A percentile compares a stretch with the other conserved stretches of the same genome.
phyloP scores from a whole-genome alignment of 345 rosid species.

The Excoecaria agallocha region DNA sequence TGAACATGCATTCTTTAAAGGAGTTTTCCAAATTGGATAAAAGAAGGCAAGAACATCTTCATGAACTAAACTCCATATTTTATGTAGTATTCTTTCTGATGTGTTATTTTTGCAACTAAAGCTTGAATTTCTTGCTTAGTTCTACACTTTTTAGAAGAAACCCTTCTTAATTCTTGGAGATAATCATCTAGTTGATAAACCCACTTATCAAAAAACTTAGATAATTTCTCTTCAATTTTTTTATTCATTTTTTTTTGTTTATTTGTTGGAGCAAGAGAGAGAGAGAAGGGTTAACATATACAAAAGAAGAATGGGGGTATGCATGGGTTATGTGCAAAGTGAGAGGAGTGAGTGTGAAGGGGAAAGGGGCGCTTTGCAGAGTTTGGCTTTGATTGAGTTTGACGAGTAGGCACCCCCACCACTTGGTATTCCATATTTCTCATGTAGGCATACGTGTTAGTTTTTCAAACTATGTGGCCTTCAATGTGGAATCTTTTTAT shows the following conservation, averaged over 20 bases:
- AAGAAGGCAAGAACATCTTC: constrained; percentile 68
- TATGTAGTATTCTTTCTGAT: constrained; percentile 68
- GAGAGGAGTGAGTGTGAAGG: constrained; percentile 12
- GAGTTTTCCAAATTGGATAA: constrained; percentile 53
- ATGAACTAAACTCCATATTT: constrained; percentile 67
- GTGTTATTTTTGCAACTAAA: constrained; percentile 53
- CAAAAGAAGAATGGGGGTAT: neutral
- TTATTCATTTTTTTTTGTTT: constrained; percentile 27
- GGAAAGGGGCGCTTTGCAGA: constrained; percentile 39
- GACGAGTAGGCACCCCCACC: constrained; percentile 38
- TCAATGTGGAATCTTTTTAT: constrained; percentile 33
- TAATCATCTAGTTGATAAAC: constrained; percentile 47
- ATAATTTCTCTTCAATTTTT: constrained; percentile 45
- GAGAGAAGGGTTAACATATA: neutral
- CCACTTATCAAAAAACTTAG: constrained; percentile 63
- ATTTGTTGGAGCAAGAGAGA: no score
- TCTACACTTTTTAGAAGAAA: neutral
- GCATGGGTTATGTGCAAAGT: constrained; percentile 20
- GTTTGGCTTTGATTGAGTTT: constrained; percentile 18
- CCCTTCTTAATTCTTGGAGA: constrained; percentile 33
- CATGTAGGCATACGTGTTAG: constrained; percentile 28
- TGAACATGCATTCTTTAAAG: constrained; percentile 56
- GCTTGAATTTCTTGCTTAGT: constrained; percentile 26
- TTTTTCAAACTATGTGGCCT: neutral
- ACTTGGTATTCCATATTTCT: constrained; percentile 29